These are phyloP conservation scores for Calonectria naviculata DNA, from an alignment of 2,329 filamentous ascomycete genomes.

Conservation along the genomic window DNA sequence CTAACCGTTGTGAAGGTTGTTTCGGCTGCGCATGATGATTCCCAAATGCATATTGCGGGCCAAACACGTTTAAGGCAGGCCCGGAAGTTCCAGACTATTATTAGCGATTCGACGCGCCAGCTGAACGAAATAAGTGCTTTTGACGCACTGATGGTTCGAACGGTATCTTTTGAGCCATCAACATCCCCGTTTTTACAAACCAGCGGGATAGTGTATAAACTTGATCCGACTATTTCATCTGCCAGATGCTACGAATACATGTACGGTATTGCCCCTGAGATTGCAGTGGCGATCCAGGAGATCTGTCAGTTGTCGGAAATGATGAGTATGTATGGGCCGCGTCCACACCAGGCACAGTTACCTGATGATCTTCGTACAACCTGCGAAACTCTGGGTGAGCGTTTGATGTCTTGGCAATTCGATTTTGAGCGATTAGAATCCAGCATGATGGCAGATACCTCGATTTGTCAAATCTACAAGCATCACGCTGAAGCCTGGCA, in stretches of 20 bases:
- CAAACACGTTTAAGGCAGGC: background rate
- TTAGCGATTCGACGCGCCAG: background rate
- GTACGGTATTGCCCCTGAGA: background rate
- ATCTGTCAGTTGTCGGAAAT: background rate
- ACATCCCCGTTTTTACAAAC: background rate
- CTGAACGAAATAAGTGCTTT: background rate
- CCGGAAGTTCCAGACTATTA: background rate
- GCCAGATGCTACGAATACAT: background rate
- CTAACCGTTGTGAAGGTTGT: background rate
- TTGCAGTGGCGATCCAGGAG: background rate
- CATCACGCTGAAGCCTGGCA: background rate
- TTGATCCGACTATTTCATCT: background rate
- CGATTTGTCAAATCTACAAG: background rate
- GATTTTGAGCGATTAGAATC: background rate
- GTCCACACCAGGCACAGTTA: background rate
- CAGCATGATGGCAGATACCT: background rate
- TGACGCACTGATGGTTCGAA: background rate
- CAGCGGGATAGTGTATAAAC: background rate
- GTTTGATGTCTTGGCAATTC: background rate
- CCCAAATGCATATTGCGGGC: background rate
- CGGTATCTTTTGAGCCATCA: background rate
- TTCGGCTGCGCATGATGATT: background rate
- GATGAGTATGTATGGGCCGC: background rate
- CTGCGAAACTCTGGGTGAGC: background rate
- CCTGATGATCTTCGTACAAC: background rate